These are phyloP conservation scores for Puccinia horiana DNA, from an alignment of 1,284 basidiomycete genomes.

Conservation along the genomic window DNA sequence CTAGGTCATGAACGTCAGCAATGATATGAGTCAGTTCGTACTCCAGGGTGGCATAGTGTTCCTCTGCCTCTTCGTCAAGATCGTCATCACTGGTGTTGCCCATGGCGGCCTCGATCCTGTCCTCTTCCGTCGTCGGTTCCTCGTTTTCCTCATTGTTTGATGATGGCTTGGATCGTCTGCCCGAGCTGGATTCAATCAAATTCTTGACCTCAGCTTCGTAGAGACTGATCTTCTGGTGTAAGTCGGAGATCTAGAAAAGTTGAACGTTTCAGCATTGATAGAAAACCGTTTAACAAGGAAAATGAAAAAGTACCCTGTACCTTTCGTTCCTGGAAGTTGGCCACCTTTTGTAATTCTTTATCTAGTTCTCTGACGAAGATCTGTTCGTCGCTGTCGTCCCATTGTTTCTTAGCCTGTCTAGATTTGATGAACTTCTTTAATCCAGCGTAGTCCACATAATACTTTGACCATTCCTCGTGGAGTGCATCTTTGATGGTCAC, in stretches of 20 bases:
- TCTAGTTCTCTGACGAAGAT: constrained; percentile 15
- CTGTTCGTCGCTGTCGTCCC: constrained; percentile 52
- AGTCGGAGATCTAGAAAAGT: constrained; percentile 70
- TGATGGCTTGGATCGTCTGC: constrained; percentile 56
- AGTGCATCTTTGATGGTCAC: constrained; percentile 68
- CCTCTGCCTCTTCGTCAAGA: constrained; percentile 68
- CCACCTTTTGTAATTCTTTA: constrained; percentile 37
- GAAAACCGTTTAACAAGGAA: background rate
- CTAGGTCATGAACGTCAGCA: constrained; percentile 96
- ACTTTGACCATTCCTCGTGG: constrained; percentile 84
- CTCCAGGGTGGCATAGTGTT: constrained; percentile 83
- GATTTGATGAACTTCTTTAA: constrained; percentile 89
- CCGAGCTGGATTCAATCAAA: constrained; percentile 66
- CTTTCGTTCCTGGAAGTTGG: constrained; percentile 47
- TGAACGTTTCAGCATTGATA: background rate
- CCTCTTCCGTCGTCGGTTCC: constrained; percentile 16
- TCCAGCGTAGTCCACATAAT: constrained; percentile 78
- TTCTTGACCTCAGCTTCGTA: constrained; percentile 77
- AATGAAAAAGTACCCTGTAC: constrained; percentile 51
- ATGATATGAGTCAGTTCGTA: constrained; percentile 94
- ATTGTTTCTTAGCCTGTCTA: constrained; percentile 51
- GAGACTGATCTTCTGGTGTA: constrained; percentile 74
- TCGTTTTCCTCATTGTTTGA: constrained; percentile 51
- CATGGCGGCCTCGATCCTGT: constrained; percentile 53
- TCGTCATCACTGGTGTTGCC: constrained; percentile 64